A percentile compares a stretch with the other conserved stretches of the same genome.
These are phyloP conservation scores for Leptographium radiaticola DNA, from an alignment of 2,329 filamentous ascomycete genomes.

Conservation along the genomic window DNA sequence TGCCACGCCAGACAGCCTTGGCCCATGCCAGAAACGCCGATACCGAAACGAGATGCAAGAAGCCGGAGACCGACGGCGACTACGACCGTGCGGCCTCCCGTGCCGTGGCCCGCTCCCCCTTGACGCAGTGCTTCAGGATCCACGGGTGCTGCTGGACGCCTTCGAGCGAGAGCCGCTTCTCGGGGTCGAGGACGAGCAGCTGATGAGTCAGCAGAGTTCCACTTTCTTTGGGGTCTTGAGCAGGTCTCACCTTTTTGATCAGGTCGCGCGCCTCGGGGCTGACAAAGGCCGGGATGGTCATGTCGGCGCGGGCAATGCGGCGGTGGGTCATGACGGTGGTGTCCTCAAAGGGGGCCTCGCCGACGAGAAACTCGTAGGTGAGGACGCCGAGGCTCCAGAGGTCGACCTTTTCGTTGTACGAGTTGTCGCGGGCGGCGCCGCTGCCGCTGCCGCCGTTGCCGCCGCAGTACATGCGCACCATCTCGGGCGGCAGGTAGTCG, in stretches of 20 bases:
- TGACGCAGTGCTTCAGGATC: constrained; percentile 89
- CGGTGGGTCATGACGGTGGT: constrained; percentile 88
- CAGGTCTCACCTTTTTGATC: constrained; percentile 84
- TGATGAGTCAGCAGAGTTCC: constrained; percentile 20
- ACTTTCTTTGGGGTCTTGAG: neutral
- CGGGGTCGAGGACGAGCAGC: constrained; percentile 84
- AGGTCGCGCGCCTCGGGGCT: constrained; percentile 82
- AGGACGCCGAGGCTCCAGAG: constrained; percentile 91
- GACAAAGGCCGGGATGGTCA: constrained; percentile 83
- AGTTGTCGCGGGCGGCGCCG: constrained; percentile 50
- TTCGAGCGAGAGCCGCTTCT: constrained; percentile 82
- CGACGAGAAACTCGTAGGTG: constrained; percentile 92
- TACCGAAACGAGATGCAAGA: neutral
- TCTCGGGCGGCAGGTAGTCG: constrained; percentile 95
- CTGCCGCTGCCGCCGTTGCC: constrained; percentile 29
- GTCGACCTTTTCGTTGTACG: constrained; percentile 90
- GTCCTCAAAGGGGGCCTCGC: constrained; percentile 94
- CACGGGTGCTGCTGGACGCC: constrained; percentile 84
- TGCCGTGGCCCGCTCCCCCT: constrained; percentile 40
- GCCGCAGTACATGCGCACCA: constrained; percentile 54
- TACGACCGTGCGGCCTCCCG: constrained; percentile 28
- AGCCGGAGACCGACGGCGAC: neutral
- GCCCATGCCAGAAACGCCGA: neutral
- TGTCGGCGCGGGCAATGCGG: constrained; percentile 78
- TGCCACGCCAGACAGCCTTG: too few relatives aligned